phyloP scores from a whole-genome alignment of 495 filamentous ascomycete species.

The Lepraria neglecta region DNA sequence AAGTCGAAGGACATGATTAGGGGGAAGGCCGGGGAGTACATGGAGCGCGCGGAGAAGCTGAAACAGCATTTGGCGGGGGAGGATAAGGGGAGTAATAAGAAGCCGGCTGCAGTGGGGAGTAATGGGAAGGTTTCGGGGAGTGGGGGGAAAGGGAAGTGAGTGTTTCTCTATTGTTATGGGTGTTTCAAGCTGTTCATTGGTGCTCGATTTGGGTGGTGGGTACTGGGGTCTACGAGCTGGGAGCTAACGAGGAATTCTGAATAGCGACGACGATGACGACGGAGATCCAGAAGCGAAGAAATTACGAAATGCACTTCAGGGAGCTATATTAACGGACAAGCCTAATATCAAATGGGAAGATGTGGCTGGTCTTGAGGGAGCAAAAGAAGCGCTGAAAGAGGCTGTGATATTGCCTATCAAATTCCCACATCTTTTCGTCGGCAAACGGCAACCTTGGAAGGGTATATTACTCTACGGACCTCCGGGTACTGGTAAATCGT shows the following conservation, averaged over 20 bases:
- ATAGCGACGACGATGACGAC: constrained; percentile 56
- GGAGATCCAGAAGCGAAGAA: constrained; percentile 92
- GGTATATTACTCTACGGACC: constrained; percentile 95
- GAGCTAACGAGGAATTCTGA: background rate
- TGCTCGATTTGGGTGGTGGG: too few species aligned
- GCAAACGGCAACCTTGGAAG: constrained; percentile 96
- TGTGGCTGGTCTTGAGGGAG: constrained; percentile 89
- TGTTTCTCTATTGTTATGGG: constrained; percentile 3
- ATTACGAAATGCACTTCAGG: constrained; percentile 78
- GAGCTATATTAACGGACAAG: constrained; percentile 89
- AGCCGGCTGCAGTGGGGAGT: constrained; percentile 73
- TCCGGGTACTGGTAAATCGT: constrained; percentile 94
- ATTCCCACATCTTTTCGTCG: constrained; percentile 94
- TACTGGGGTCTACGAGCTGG: too few species aligned
- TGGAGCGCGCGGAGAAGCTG: constrained; percentile 96
- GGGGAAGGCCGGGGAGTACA: constrained; percentile 87
- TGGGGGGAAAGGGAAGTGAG: constrained; percentile 59
- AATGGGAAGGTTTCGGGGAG: constrained; percentile 76
- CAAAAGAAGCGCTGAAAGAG: constrained; percentile 96
- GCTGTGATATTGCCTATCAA: constrained; percentile 96
- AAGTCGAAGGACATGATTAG: constrained; percentile 96
- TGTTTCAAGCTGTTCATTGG: constrained; percentile 2
- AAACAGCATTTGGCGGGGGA: constrained; percentile 77
- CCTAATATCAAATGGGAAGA: constrained; percentile 97
- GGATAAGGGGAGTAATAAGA: constrained; percentile 65